Evolutionary conservation across 176 grass and related monocot species (phyloP).

Genomic region (Tillandsia leiboldiana): DNA sequence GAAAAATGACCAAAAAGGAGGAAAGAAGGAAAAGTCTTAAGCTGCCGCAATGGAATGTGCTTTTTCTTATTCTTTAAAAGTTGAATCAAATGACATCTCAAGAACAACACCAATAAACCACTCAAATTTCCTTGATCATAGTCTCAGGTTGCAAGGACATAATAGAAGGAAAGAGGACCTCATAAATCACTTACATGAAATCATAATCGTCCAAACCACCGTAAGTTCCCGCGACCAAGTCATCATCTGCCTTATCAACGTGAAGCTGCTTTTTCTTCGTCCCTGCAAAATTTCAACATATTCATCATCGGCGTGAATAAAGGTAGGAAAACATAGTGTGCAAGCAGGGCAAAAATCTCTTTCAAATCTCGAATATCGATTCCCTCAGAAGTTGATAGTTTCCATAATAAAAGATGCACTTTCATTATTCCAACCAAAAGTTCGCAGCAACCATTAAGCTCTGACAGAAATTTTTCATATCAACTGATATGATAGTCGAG

Average conservation of each 20-base stretch:
- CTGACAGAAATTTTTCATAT: too few species aligned
- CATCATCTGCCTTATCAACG: constrained; percentile 60
- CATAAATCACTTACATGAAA: constrained; percentile 50
- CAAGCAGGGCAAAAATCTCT: neutral
- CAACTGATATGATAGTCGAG: too few species aligned
- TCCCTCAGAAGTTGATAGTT: too few species aligned
- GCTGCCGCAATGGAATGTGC: too few species aligned
- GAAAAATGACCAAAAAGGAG: too few species aligned
- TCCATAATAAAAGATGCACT: too few species aligned
- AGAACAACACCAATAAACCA: neutral
- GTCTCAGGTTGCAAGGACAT: neutral
- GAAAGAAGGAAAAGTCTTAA: too few species aligned
- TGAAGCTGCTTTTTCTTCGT: constrained; percentile 75
- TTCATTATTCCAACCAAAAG: too few species aligned
- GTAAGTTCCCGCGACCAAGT: constrained; percentile 40
- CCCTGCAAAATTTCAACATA: constrained; percentile 26
- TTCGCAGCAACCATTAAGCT: too few species aligned
- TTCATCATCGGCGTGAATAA: too few species aligned
- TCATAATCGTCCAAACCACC: constrained; percentile 52
- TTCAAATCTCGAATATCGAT: too few species aligned
- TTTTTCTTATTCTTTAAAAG: neutral
- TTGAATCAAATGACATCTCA: neutral
- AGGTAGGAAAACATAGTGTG: neutral
- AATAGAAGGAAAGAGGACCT: neutral
- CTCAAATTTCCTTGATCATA: neutral